Base-by-base conservation (phyloP, 495 filamentous ascomycete species). In the Amphirosellinia nigrospora region DNA sequence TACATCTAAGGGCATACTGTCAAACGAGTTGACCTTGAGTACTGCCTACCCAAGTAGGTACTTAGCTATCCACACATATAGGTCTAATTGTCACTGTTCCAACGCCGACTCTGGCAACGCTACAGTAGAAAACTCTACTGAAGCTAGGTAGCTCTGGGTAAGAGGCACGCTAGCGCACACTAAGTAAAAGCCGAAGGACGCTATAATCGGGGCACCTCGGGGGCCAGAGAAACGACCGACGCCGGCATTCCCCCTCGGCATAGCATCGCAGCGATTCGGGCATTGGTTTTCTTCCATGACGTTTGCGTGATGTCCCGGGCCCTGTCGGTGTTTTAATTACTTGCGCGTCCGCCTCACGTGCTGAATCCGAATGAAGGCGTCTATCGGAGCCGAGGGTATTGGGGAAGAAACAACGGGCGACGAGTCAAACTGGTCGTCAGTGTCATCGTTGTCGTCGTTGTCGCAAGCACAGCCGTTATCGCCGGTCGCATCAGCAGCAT, bases 211-310 rank as follows among this genome's bases (percentile, higher is more conserved):
- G 61, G 41, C 61, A 64, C 50, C 50, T 50, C 8, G 23, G 30
- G 19, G 1, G 41, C n/a, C n/a, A 19, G 26, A 48, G 32, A 58
- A 64, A 64, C 13, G 43, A 21, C 61, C 61, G 61, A 64, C 26
- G 61, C 61, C 41, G 61, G 61, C 61, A 64, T 50, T 50, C 19
- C 30, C 9, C 16, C 39, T 64, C 61, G 61, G 61, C 28, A 23
- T n/a, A 64, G 61, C 23, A 48, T 64, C 21, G 9, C 16, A 64
- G 61, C 61, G 43, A 45, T 23, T 66, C 64, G 64, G 64, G n/a
- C 21, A 30, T 56, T 52, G 64, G 55, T 28, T 55, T 66, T 53
- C 32, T 19, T 32, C 50, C 64, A 66, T 55, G 32, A 56, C 46
- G 34, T 30, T 65, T 65, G 61, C 30, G 39, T 46, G 28, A 21